phyloP scores from a whole-genome alignment of 2,329 filamentous ascomycete genomes.

The Epichloe sylvatica region DNA sequence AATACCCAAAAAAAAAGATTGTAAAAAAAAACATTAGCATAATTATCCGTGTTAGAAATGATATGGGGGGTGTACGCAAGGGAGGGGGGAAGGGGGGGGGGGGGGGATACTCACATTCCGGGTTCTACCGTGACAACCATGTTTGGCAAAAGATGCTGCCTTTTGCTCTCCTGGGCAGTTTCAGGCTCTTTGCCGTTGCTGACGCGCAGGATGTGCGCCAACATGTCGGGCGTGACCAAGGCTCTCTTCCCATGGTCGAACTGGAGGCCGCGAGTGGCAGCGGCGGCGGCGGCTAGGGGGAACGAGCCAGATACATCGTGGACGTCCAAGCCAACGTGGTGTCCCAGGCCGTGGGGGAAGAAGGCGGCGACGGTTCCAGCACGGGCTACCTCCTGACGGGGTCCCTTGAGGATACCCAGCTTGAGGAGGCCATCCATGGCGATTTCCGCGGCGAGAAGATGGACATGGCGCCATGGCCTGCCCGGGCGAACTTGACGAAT shows the following conservation, averaged over 20 bases:
- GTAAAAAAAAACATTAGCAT: too few species aligned
- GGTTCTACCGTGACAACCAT: conserved; percentile 73
- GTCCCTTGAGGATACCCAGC: conserved; percentile 58
- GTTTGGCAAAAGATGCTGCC: conserved; percentile 36
- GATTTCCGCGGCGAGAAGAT: conserved; percentile 57
- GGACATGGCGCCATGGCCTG: conserved; percentile 55
- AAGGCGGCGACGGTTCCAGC: conserved; percentile 45
- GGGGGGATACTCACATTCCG: conserved; percentile 39
- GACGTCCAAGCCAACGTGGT: conserved; percentile 52
- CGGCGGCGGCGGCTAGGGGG: conserved; percentile 23
- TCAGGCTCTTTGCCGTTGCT: conserved; percentile 6
- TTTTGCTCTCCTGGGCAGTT: conserved; percentile 12
- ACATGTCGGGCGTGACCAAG: conserved; percentile 23
- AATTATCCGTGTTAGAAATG: too few species aligned
- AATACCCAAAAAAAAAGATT: too few species aligned
- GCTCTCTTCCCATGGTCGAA: conserved; percentile 27
- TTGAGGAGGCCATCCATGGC: conserved; percentile 56
- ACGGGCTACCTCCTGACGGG: conserved; percentile 38
- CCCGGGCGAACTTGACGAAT: conserved; percentile 57
- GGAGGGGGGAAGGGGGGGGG: not conserved
- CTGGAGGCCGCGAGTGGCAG: conserved; percentile 18
- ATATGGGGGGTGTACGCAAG: too few species aligned
- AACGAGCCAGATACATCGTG: conserved; percentile 39
- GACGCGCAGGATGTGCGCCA: conserved; percentile 10
- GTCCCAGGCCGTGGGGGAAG: conserved; percentile 49